Base-by-base conservation (phyloP, 2,329 filamentous ascomycete genomes). In the Alternaria incomplexa region DNA sequence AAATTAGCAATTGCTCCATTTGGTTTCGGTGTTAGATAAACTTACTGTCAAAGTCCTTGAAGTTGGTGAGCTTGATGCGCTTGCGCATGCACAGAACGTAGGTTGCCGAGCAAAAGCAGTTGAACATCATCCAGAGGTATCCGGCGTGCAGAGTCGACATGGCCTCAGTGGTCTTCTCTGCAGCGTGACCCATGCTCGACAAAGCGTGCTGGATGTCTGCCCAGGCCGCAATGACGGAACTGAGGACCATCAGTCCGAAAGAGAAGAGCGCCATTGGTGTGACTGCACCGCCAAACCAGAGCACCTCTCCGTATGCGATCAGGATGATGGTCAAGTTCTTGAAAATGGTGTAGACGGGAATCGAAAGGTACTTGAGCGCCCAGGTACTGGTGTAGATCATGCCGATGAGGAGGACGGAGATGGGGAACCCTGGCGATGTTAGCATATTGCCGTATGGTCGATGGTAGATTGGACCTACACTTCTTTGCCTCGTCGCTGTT, bases 361-460 rank as follows among this genome's bases (percentile, higher is more conserved):
- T 97, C 30, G 94, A 97, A 65, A 99, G 91, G 82, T 90, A 98
- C 82, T 97, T 93, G 48, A 99, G 89, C 20, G 96, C 93, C 85
- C 97, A 97, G 76, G 93, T 96, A 76, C 93, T 90, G 58, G 96
- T 98, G 83, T 98, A 99, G 82, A 99, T 98, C 96, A 98, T 99
- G 79, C 93, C 94, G 77, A 98, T 96, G 68, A 99, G 90, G 65
- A 98, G 91, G 58, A 97, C 85, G 61, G 96, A 97, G 75, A 99
- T 93, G 52, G 96, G 96, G 77, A 98, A 97, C 96, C 94, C 93
- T 97, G 73, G 12, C 57, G 26, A 17, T 52, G 61, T 73, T 60
- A 76, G 68, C 30, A 54, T 48, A 5, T 45, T 26, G 15, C 36
- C 22, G 10, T 5, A n/a, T 17, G 52, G 40, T 25, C 10, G 13